Conservation (phyloP, 1,284 basidiomycete species). For the Kalmanozyma brasiliensis region DNA sequence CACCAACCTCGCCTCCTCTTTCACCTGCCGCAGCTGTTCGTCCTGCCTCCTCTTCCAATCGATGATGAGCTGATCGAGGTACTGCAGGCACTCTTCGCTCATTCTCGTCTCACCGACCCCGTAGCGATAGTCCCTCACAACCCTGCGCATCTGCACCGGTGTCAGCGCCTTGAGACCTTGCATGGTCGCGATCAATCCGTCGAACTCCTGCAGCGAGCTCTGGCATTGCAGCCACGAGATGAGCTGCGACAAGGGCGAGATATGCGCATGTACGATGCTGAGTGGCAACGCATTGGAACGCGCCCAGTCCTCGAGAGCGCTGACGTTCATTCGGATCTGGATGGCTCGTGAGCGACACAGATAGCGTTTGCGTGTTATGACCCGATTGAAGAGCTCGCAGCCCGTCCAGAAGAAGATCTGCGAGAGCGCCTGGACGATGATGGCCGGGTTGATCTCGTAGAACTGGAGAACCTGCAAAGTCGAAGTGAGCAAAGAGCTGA, state of each 20-base stretch:
- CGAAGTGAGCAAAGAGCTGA: slow-evolving; percentile 86
- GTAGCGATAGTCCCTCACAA: slow-evolving; percentile 91
- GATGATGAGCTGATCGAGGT: slow-evolving; percentile 89
- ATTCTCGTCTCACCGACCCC: slow-evolving; percentile 91
- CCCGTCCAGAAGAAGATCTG: slow-evolving; percentile 89
- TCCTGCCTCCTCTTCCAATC: slow-evolving; percentile 82
- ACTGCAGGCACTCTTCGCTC: slow-evolving; percentile 93
- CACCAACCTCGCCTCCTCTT: slow-evolving; percentile 28
- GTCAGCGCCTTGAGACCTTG: slow-evolving; percentile 87
- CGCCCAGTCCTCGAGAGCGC: slow-evolving; percentile 90
- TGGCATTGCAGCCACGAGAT: slow-evolving; percentile 84
- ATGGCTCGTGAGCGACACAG: slow-evolving; percentile 88
- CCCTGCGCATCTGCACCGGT: slow-evolving; percentile 92
- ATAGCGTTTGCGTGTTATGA: slow-evolving; percentile 95
- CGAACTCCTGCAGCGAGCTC: slow-evolving; percentile 75
- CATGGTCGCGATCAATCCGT: slow-evolving; percentile 86
- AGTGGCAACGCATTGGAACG: slow-evolving; percentile 81
- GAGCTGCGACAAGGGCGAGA: slow-evolving; percentile 85
- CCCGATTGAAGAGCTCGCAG: slow-evolving; percentile 90
- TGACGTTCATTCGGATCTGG: slow-evolving; percentile 89
- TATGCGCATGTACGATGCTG: slow-evolving; percentile 79
- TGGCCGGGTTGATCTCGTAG: slow-evolving; percentile 89
- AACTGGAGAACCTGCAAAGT: slow-evolving; percentile 84
- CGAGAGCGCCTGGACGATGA: slow-evolving; percentile 90
- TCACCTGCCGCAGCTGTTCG: slow-evolving; percentile 33